Evolutionary conservation across 208 protist species (phyloP), one percentile per base, ranked within the genome.

Genomic region (Leishmania arabica): DNA sequence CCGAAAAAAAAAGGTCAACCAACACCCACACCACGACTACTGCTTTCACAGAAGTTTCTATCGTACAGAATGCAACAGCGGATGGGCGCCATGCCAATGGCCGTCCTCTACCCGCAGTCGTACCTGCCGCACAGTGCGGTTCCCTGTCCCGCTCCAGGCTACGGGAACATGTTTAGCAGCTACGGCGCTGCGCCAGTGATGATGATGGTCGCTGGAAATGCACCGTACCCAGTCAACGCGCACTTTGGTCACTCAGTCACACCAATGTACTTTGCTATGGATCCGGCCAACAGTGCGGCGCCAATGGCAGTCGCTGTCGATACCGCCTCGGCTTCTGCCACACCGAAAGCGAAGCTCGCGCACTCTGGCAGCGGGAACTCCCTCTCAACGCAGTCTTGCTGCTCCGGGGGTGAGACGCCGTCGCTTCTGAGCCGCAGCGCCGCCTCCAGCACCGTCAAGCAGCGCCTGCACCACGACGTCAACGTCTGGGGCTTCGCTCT

Each of bases 401-500:
- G 64, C 72, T 85, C 77, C 1, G 78, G 65, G 17, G 83, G 78
- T 47, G 77, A 83, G 69, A 86, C 75, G 11, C 37, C 77, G 9
- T 85, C 82, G 8, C 49, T 75, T 68, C 58, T 74, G 70, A 84
- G 78, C 74, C 56, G 60, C 79, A 82, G 65, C 54, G 37, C 21
- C 2, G 65, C 45, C 31, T 60, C 58, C 45, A 71, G 24, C 56
- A 65, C 69, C 56, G 66, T 75, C 65, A 78, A 81, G 54, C 62
- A 79, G 54, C 82, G 82, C 37, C 81, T 77, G 37, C 77, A 71
- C 77, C 81, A 89, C 65, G 81, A 90, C 53, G 82, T 89, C 8
- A 27, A 73, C 40, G 66, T 72, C 47, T 92, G 89, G 89, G 89
- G 89, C 2, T 92, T 89, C n/a, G 89, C 89, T 6, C 72, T 92